Evolutionary conservation across 2,329 filamentous ascomycete species (phyloP).

Genomic region (Neonectria ditissima): DNA sequence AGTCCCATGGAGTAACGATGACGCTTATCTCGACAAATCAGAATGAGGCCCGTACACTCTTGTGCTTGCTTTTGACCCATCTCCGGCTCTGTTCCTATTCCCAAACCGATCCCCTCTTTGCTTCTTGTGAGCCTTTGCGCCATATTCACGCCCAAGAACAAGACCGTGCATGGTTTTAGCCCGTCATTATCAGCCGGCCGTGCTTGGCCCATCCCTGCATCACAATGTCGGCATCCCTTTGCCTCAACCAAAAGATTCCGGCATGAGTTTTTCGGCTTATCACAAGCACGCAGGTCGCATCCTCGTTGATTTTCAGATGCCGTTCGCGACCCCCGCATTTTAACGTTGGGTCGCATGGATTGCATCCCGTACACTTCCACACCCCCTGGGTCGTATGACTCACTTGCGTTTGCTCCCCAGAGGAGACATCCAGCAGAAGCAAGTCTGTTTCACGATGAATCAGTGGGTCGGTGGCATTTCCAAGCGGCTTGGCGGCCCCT

Average conservation of each 20-base stretch:
- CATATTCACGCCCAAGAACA: conserved; percentile 42
- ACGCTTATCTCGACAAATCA: conserved; percentile 42
- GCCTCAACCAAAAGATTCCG: conserved; percentile 20
- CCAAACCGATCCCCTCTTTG: conserved; percentile 23
- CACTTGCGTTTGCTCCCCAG: conserved; percentile 25
- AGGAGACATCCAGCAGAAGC: conserved; percentile 34
- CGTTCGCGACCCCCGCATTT: conserved; percentile 31
- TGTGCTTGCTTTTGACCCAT: conserved; percentile 28
- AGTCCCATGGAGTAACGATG: conserved; percentile 24
- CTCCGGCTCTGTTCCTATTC: conserved; percentile 26
- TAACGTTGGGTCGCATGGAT: conserved; percentile 31
- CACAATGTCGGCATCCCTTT: conserved; percentile 13
- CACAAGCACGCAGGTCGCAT: background rate
- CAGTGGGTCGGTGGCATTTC: conserved; percentile 11
- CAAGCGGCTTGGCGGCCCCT: conserved; percentile 28
- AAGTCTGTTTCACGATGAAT: conserved; percentile 37
- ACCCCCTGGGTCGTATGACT: conserved; percentile 36
- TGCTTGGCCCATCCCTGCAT: conserved; percentile 28
- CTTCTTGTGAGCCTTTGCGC: conserved; percentile 28
- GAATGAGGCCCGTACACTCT: conserved; percentile 18
- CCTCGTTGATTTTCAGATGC: conserved; percentile 25
- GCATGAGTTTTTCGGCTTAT: conserved; percentile 5
- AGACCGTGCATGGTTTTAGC: conserved; percentile 40
- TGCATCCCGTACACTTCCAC: conserved; percentile 20
- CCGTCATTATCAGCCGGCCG: conserved; percentile 26